phyloP scores from a whole-genome alignment of 1,139 yeast genomes.

The Nakaseomyces kungkrabaensis region DNA sequence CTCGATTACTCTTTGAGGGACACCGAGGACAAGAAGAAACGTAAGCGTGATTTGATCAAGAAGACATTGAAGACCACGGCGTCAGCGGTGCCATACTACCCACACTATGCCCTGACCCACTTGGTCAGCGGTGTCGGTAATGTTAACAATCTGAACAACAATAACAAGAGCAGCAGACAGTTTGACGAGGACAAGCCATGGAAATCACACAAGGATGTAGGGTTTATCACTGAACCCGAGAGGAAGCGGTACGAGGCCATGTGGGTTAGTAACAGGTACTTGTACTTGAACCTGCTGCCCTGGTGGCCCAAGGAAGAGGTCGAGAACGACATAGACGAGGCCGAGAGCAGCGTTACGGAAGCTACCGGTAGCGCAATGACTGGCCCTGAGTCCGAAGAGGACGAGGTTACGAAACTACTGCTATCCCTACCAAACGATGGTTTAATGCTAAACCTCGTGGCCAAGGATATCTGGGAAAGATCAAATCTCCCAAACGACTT shows the following conservation, averaged over 20 bases:
- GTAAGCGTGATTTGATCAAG: slow-evolving; percentile 9
- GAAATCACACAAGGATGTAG: slow-evolving; percentile 71
- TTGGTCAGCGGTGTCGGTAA: slow-evolving; percentile 7
- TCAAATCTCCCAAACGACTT: slow-evolving; percentile 60
- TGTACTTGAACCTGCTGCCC: slow-evolving; percentile 38
- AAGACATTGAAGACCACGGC: slow-evolving; percentile 13
- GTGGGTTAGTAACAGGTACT: slow-evolving; percentile 81
- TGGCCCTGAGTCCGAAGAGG: background rate
- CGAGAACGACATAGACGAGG: slow-evolving; percentile 12
- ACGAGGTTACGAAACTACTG: background rate
- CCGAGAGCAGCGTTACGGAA: slow-evolving; percentile 1
- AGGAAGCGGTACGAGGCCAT: slow-evolving; percentile 83
- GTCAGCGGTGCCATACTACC: slow-evolving; percentile 6
- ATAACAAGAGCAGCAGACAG: slow-evolving; percentile 19
- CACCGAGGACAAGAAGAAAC: slow-evolving; percentile 10
- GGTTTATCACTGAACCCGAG: slow-evolving; percentile 57
- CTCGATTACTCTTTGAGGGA: slow-evolving; percentile 4
- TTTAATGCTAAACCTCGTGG: slow-evolving; percentile 41
- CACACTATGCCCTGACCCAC: slow-evolving; percentile 1
- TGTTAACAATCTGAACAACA: slow-evolving; percentile 8
- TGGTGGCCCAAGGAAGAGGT: slow-evolving; percentile 26
- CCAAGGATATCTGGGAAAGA: slow-evolving; percentile 68
- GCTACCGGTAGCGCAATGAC: background rate
- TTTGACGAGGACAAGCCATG: slow-evolving; percentile 93
- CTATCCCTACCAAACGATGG: slow-evolving; percentile 33